Conservation (phyloP, 345 rosid species). For the Citrus glauca region DNA sequence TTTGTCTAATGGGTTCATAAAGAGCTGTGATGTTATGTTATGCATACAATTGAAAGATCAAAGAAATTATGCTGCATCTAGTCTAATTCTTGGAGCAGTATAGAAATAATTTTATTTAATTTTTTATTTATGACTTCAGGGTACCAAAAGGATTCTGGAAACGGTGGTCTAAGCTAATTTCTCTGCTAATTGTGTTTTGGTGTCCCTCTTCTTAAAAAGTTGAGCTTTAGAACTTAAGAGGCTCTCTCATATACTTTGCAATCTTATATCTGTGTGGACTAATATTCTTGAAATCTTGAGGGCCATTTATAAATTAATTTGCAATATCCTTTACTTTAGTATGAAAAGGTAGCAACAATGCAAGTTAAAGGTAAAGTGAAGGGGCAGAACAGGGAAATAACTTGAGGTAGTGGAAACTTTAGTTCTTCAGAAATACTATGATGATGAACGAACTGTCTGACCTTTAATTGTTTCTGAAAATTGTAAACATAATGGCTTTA, state of each 20-base stretch:
- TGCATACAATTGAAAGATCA: not conserved
- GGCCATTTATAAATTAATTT: not conserved
- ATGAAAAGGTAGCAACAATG: not conserved
- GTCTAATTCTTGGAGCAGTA: not conserved
- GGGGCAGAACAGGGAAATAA: not conserved
- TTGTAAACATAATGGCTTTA: not conserved
- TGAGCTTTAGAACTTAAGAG: not conserved
- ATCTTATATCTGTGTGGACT: not conserved
- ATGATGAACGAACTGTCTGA: not conserved
- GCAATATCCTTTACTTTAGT: not conserved
- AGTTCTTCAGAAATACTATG: not conserved
- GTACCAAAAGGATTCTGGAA: not conserved
- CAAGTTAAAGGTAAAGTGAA: slow-evolving; percentile 1
- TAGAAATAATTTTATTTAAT: not conserved
- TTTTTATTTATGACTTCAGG: not conserved
- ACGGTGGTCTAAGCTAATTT: not conserved
- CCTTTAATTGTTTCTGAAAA: not conserved
- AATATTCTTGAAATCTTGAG: not conserved
- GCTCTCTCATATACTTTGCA: not conserved
- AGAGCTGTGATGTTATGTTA: not conserved
- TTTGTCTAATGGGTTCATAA: not conserved
- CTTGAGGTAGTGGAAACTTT: not conserved
- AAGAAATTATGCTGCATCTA: not conserved
- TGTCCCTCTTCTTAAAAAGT: not conserved
- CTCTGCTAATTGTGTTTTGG: not conserved